Evolutionary conservation across 2,329 filamentous ascomycete species (phyloP), one percentile per base, ranked within the genome.

Genomic region (Pseudopyrenochaeta lycopersici): DNA sequence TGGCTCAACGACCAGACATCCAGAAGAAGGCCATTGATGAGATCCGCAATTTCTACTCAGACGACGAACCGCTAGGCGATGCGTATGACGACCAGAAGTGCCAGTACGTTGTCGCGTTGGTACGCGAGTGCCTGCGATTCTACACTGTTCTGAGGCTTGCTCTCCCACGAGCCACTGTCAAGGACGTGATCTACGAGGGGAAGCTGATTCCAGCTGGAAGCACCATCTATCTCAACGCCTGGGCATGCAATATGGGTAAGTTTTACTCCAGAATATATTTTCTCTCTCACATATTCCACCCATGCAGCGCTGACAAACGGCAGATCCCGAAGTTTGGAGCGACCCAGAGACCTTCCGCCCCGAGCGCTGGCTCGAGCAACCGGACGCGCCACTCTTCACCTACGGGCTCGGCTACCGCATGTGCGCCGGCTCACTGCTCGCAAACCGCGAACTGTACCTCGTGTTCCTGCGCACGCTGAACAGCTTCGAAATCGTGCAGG

Each of bases 211-310:
- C 87, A 1, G 82, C 83, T 39, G 86, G 85, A 0, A 88, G 85
- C 1, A 83, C 88, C 0, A 80, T 88, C 31, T 89, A 88, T 68
- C 74, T 89, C 21, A 90, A 89, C 52, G 84, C 85, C 0, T 89
- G 86, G 86, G 86, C 86, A 2, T 89, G 87, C 63, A 89, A 89
- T 56, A 88, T 87, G 84, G 85, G 85, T 85, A 75, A 66, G 79
- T 71, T 21, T 27, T n/a, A n/a, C n/a, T n/a, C n/a, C n/a, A n/a
- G n/a, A n/a, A n/a, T n/a, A n/a, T n/a, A n/a, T n/a, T n/a, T n/a
- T n/a, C n/a, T n/a, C n/a, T n/a, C n/a, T n/a, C n/a, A n/a, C n/a
- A n/a, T n/a, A n/a, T n/a, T n/a, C 27, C 7, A 12, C 27, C 14
- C n/a, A 17, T 36, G 33, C 18, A 6, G 44, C 30, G 35, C 52